These are phyloP conservation scores for Endocarpon pusillum DNA, from an alignment of 495 filamentous ascomycete genomes.

Conservation along the genomic window DNA sequence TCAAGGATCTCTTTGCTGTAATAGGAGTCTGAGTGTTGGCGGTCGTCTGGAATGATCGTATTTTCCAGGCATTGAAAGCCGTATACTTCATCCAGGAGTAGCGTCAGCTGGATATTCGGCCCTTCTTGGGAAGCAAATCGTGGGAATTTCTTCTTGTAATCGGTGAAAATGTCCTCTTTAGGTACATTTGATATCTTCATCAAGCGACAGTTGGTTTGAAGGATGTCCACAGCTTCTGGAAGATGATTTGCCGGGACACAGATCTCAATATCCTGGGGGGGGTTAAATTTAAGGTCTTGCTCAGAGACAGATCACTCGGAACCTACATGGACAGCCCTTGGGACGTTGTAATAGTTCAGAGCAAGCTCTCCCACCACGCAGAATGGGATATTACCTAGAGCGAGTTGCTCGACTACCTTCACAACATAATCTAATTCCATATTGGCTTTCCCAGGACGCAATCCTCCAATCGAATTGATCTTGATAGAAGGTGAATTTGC, in stretches of 20 bases:
- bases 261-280: conserved; percentile 4
- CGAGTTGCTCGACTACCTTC: too few species aligned
- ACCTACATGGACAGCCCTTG: conserved; percentile 4
- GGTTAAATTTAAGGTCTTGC: neutral
- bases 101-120: neutral
- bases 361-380: conserved; percentile 4
- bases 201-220: neutral
- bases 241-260: conserved; percentile 2
- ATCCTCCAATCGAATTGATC: too few species aligned
- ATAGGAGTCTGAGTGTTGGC: neutral
- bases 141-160: conserved; percentile 4
- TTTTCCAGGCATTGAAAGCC: too few species aligned
- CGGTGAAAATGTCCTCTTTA: conserved; percentile 2
- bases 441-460: too few species aligned
- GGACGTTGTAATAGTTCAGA: conserved; percentile 5
- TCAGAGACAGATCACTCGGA: neutral
- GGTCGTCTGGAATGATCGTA: too few species aligned
- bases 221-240: neutral
- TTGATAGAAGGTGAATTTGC: too few species aligned
- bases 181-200: neutral
- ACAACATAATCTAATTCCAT: too few species aligned
- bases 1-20: conserved; percentile 1
- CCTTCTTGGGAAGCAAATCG: neutral
- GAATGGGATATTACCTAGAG: neutral
- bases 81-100: conserved; percentile 4